Evolutionary conservation across 805 yeast genomes (phyloP), one percentile per base, ranked within the genome.

Genomic region (Schwanniomyces pseudopolymorphus): DNA sequence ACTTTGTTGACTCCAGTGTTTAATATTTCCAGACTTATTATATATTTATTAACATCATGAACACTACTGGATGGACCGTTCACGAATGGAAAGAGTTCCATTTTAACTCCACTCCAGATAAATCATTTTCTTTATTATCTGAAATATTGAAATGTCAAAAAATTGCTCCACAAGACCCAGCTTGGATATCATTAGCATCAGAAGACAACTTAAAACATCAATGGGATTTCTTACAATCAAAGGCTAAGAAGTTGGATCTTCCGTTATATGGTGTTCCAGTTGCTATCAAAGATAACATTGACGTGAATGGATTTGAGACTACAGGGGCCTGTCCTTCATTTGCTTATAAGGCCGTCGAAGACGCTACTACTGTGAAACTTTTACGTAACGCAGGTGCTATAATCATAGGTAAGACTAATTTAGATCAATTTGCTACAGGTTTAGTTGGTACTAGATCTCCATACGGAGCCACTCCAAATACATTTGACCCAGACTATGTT

Each of bases 381-480:
- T 74, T 94, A 56, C 81, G 89, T 65, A 78, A 75, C n/a, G 86
- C 89, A 31, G 99, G 99, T 61, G 98, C 98, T 39, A 87, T 92
- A 46, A 79, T 92, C 35, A 74, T 92, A 40, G 98, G 98, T 49
- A 92, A 92, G 66, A 94, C 98, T 45, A 92, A 92, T 66, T 74
- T 92, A 65, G 99, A 92, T 65, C 99, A 92, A 67, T 92, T 92
- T 69, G 98, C 98, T 10, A 94, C 99, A 2, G 99, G 99, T 33
- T 76, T 92, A 48, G 98, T 92, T 1, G 99, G 99, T 38, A 84
- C 89, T 26, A 79, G 99, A 60, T 87, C 96, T 5, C 98, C 99
- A 1, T 92, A 92, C 62, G 99, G 99, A 10, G 79, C 83, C 55
- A 87, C 96, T 4, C 83, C 89, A 33, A 85, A 85, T 65, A 84